Evolutionary conservation across 2,329 filamentous ascomycete genomes (phyloP).

Genomic region (Colletotrichum nymphaeae): DNA sequence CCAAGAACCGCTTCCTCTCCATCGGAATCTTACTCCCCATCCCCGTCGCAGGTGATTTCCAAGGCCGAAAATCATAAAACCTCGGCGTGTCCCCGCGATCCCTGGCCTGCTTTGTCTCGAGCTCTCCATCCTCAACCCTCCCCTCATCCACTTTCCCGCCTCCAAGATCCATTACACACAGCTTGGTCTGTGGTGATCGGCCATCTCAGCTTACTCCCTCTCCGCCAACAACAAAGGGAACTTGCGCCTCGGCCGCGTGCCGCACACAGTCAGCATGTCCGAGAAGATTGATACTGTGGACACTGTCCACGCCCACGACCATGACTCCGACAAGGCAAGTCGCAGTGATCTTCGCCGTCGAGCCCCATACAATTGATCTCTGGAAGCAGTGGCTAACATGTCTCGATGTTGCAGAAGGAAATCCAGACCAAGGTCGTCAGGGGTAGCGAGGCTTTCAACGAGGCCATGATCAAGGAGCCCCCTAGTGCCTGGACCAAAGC

Average conservation of each 20-base stretch:
- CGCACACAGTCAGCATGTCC: constrained; percentile 15
- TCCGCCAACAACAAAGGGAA: neutral
- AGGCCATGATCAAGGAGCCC: constrained; percentile 66
- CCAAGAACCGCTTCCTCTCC: constrained; percentile 16
- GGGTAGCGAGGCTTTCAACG: constrained; percentile 65
- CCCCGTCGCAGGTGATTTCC: constrained; percentile 13
- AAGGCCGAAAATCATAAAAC: constrained; percentile 36
- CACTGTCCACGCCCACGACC: constrained; percentile 29
- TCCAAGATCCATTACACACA: constrained; percentile 2
- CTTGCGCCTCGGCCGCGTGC: constrained; percentile 10
- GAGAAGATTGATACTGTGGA: constrained; percentile 36
- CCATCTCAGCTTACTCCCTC: neutral
- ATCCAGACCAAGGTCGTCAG: constrained; percentile 56
- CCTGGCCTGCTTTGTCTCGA: constrained; percentile 25
- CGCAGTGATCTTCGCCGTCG: neutral
- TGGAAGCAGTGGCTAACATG: neutral
- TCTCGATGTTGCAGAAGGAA: constrained; percentile 27
- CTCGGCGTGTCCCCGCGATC: constrained; percentile 31
- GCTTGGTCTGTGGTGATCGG: constrained; percentile 28
- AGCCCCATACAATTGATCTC: neutral
- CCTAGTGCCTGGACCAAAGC: constrained; percentile 52
- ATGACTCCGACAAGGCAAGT: constrained; percentile 34
- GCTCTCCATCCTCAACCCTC: constrained; percentile 33
- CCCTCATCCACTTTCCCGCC: constrained; percentile 11
- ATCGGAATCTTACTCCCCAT: constrained; percentile 20